These are phyloP conservation scores for Thalassiosira mediterranea DNA, from an alignment of 352 stramenopile genomes.

Conservation along the genomic window DNA sequence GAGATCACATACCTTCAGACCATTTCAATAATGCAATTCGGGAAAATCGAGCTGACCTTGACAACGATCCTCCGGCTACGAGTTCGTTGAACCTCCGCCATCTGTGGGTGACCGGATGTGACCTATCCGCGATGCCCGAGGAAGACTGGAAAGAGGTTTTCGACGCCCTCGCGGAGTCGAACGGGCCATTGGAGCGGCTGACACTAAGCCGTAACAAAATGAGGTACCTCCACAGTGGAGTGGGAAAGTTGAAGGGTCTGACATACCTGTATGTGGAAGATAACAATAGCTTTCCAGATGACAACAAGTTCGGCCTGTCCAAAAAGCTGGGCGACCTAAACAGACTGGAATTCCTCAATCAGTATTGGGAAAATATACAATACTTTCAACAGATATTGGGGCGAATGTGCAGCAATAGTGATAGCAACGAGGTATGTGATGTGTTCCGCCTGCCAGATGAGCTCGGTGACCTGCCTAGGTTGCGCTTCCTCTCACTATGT, in stretches of 20 bases:
- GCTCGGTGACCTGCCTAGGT: constrained; percentile 28
- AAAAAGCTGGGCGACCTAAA: no score
- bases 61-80: not conserved
- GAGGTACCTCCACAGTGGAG: constrained; percentile 32
- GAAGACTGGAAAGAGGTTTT: constrained; percentile 40
- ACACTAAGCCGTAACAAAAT: constrained; percentile 49
- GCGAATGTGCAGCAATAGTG: not conserved
- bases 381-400: no score
- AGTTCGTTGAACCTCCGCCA: constrained; percentile 33
- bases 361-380: no score
- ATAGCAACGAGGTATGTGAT: not conserved
- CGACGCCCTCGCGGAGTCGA: constrained; percentile 27
- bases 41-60: no score
- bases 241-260: constrained; percentile 44
- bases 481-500: constrained; percentile 39
- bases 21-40: no score
- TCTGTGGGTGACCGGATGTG: constrained; percentile 48
- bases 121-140: constrained; percentile 28
- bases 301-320: no score
- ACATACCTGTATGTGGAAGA: constrained; percentile 53
- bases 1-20: no score
- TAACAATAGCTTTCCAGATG: constrained; percentile 12
- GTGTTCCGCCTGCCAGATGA: constrained; percentile 34
- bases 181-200: constrained; percentile 45
- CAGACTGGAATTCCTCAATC: no score